Evolutionary conservation across 108 stramenopile species (phyloP), one percentile per base, ranked within the genome.

Genomic region (Bacterosira constricta): DNA sequence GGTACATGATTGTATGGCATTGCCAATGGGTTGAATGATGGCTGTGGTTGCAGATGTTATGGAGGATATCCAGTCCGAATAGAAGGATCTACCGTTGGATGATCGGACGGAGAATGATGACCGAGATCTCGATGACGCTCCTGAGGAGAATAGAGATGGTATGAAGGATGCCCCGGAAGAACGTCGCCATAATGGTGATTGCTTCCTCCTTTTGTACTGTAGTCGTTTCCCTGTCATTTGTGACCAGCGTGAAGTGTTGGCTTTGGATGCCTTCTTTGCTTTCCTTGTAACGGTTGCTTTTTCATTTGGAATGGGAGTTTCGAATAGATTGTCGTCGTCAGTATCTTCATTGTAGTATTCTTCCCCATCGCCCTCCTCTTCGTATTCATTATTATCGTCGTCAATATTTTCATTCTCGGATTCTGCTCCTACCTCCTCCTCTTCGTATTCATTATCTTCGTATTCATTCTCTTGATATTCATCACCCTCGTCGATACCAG

Each of bases 11-110:
- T 53, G 44, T n/a, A 73, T 73, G 3, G 39, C 18, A 45, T 41
- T 51, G 2, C 61, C 52, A 35, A 73, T 73, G 34, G 71, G 71
- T 34, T 59, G 69, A 44, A 59, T 0, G 13, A 72, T 36, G 27
- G 45, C 15, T 17, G 36, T 11, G 18, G 36, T 31, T 1, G 37
- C 32, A 21, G 26, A 32, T 10, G 39, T 21, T 13, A 64, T 10
- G 8, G 41, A 39, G 12, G 37, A 53, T 3, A 63, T 6, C 17
- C 39, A 26, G 26, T 31, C 12, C 21, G 63, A 55, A 36, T 53
- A 35, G 13, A 45, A 9, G 15, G 50, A 25, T 29, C 38, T 32
- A 26, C 72, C 54, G 13, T 41, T 39, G 20, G 53, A 64, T 6
- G 45, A 23, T 23, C 61, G 61, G 13, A 26, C 25, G 44, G 12